Conservation (phyloP, 306 rosid species). For the Casuarina glauca region DNA sequence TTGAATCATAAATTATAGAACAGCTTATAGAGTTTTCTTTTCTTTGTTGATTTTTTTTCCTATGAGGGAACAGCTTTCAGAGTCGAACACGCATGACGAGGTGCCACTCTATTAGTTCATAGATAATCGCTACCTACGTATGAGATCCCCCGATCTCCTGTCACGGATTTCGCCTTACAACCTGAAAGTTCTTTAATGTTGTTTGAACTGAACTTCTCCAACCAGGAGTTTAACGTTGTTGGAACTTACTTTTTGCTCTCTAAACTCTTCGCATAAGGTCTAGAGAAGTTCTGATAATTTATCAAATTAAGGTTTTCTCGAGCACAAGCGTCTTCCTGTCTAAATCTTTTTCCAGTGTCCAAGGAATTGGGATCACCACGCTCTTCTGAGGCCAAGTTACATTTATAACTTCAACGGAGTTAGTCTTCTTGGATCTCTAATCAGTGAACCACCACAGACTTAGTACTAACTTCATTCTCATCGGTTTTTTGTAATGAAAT, state of each 20-base stretch:
- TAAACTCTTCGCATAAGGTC: too few species aligned
- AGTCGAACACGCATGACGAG: too few species aligned
- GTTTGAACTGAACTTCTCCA: too few species aligned
- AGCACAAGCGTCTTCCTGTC: not conserved
- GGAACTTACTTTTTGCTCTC: too few species aligned
- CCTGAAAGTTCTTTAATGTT: too few species aligned
- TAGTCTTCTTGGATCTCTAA: not conserved
- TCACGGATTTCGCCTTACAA: too few species aligned
- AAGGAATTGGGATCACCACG: not conserved
- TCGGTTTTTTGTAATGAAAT: not conserved
- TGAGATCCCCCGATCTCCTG: too few species aligned
- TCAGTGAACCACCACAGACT: not conserved
- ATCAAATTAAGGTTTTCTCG: not conserved
- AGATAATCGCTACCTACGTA: too few species aligned
- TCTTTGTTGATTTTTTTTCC: too few species aligned
- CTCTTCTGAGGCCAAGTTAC: not conserved
- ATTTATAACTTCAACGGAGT: not conserved
- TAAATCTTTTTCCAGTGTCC: not conserved
- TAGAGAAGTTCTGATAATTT: not conserved
- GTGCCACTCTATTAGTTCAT: too few species aligned
- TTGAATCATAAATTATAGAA: not conserved
- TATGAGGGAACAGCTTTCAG: too few species aligned
- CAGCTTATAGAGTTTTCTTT: not conserved
- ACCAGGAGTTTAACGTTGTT: too few species aligned
- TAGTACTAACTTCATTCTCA: not conserved